Evolutionary conservation across 2,329 filamentous ascomycete genomes (phyloP).

Genomic region (Sarocladiaceae sp.): DNA sequence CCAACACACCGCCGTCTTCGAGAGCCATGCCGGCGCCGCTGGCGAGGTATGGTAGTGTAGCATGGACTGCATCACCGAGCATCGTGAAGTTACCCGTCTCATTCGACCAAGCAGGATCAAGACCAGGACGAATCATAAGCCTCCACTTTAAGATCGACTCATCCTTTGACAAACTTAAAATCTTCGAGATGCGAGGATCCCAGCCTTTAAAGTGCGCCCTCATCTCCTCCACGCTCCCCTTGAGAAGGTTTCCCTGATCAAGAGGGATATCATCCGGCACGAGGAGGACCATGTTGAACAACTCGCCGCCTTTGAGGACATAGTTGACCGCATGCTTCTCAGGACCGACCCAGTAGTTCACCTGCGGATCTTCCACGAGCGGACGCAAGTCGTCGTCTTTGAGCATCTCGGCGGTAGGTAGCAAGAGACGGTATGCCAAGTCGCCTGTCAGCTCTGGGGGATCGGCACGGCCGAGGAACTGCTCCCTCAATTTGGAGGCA

Average conservation of each 20-base stretch:
- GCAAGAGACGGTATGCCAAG: conserved; percentile 49
- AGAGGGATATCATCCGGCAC: conserved; percentile 38
- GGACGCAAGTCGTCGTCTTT: conserved; percentile 38
- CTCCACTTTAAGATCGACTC: conserved; percentile 58
- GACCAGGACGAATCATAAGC: conserved; percentile 50
- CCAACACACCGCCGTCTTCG: conserved; percentile 27
- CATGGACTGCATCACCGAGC: conserved; percentile 61
- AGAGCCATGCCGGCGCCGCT: conserved; percentile 54
- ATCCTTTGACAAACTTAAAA: conserved; percentile 44
- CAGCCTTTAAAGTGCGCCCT: conserved; percentile 48
- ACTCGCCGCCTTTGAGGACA: conserved; percentile 34
- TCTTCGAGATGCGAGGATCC: conserved; percentile 53
- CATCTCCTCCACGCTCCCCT: conserved; percentile 46
- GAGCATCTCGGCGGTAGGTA: conserved; percentile 42
- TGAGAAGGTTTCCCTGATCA: conserved; percentile 24
- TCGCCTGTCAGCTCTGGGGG: conserved; percentile 49
- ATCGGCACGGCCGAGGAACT: conserved; percentile 37
- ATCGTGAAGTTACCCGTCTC: conserved; percentile 51
- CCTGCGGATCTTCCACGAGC: conserved; percentile 40
- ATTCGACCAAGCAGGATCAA: conserved; percentile 51
- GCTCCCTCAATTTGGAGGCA: conserved; percentile 28
- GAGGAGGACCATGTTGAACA: conserved; percentile 43
- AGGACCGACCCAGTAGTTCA: conserved; percentile 52
- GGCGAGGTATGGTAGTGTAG: conserved; percentile 60
- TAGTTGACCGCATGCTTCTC: conserved; percentile 46